Evolutionary conservation across 768 basidiomycete genomes (phyloP).

Genomic region (Boletus rubescentipes): DNA sequence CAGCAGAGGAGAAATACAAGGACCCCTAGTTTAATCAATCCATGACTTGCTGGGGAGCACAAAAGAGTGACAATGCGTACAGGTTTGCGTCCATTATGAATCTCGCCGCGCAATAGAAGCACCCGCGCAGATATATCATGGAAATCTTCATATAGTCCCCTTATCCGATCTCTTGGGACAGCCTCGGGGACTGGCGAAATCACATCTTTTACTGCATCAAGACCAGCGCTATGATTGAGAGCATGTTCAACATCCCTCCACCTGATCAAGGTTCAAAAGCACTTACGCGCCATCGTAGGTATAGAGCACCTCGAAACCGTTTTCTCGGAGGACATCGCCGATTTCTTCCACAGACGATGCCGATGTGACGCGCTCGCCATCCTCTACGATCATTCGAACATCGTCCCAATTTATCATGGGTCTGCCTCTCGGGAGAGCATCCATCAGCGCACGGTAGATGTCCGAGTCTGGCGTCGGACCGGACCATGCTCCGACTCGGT

Average conservation of each 20-base stretch:
- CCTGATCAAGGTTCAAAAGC: background rate
- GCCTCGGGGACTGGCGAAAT: slow-evolving; percentile 35
- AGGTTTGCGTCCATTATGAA: slow-evolving; percentile 39
- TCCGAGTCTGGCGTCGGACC: slow-evolving; percentile 12
- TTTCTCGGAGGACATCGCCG: slow-evolving; percentile 33
- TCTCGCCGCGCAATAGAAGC: slow-evolving; percentile 40
- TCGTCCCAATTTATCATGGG: slow-evolving; percentile 26
- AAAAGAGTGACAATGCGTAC: slow-evolving; percentile 19
- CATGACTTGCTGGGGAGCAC: background rate
- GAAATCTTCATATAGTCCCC: slow-evolving; percentile 42
- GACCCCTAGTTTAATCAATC: slow-evolving; percentile 25
- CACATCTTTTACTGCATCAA: slow-evolving; percentile 41
- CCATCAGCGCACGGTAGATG: slow-evolving; percentile 19
- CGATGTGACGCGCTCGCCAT: slow-evolving; percentile 20
- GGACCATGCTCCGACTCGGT: slow-evolving; percentile 22
- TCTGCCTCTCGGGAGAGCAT: slow-evolving; percentile 5
- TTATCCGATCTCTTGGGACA: slow-evolving; percentile 32
- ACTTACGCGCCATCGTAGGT: slow-evolving; percentile 44
- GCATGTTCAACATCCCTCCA: background rate
- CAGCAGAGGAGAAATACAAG: slow-evolving; percentile 34
- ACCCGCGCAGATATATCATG: slow-evolving; percentile 33
- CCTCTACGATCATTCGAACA: slow-evolving; percentile 21
- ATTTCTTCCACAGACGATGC: slow-evolving; percentile 29
- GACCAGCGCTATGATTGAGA: slow-evolving; percentile 31
- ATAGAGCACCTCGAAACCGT: slow-evolving; percentile 42